Evolutionary conservation across 2,329 filamentous ascomycete species (phyloP), one percentile per base, ranked within the genome.

Genomic region (Drechslerella stenobrocha): DNA sequence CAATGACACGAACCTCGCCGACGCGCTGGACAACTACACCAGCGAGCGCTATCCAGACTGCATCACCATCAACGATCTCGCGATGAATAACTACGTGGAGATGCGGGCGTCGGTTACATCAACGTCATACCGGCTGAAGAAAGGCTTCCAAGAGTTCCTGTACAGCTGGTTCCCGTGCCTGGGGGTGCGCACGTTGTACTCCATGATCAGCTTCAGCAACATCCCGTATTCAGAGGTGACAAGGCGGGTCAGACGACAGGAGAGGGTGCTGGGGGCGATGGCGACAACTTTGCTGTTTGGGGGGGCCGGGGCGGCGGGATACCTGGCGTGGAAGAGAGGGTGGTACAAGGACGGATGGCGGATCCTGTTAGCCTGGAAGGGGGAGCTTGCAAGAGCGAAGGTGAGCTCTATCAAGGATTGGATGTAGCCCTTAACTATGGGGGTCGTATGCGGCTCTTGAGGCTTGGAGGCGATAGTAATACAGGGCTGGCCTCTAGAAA

Each of bases 111-210:
- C 88, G 2, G 93, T 97, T 6, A 84, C 87, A 35, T 90, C 86
- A 0, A 85, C 83, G 0, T 74, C 87, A 0, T 97, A 97, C 74
- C 82, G 87, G 30, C 75, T 93, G 7, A 84, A 93, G 58, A 98
- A 98, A 77, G 85, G 80, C 71, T 79, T 96, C 11, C 93, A 98
- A 75, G 93, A 98, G 78, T 83, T 82, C 30, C 79, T 97, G 52
- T 89, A 87, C 52, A 82, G 87, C 11, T 86, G 87, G 72, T 74
- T 95, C 1, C 93, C 93, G 0, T 78, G 81, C 23, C 77, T 91
- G 9, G 93, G 92, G 0, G 96, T 92, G 86, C 85, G 87, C 74
- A 98, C 93, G 1, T 90, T 96, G 77, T 98, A 98, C 75, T 85
- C 88, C 0, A 83, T 92, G 18, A 87, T 98, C 6, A 96, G 90